These are phyloP conservation scores for Colletotrichum theobromicola DNA, from an alignment of 2,329 filamentous ascomycete species.

Conservation along the genomic window DNA sequence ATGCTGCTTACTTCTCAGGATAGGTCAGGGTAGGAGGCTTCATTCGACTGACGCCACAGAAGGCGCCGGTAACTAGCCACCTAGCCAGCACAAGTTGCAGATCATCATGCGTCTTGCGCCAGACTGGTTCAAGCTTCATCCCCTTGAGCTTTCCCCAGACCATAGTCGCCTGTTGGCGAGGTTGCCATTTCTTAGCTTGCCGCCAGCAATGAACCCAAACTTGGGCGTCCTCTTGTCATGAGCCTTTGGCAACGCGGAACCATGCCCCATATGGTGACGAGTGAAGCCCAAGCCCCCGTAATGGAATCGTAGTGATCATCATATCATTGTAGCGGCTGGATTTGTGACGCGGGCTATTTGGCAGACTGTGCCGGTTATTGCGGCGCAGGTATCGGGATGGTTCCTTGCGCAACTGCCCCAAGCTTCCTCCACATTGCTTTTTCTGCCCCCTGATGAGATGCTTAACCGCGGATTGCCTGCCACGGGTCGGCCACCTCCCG, in stretches of 20 bases:
- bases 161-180: background rate
- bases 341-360: background rate
- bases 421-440: conserved; percentile 10
- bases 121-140: background rate
- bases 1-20: background rate
- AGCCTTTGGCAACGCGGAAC: background rate
- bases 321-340: background rate
- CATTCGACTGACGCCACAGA: background rate
- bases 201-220: background rate
- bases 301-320: background rate
- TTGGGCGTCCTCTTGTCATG: background rate
- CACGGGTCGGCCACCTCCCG: conserved; percentile 2
- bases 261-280: background rate
- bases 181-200: background rate
- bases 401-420: background rate
- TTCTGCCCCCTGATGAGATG: background rate
- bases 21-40: background rate
- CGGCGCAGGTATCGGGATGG: background rate
- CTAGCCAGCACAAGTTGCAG: background rate
- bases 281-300: background rate
- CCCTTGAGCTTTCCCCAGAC: background rate
- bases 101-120: background rate
- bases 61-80: background rate
- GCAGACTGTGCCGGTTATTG: background rate
- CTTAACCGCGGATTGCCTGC: background rate